These are phyloP conservation scores for Adansonia digitata DNA, from an alignment of 345 rosid genomes.

Conservation along the genomic window DNA sequence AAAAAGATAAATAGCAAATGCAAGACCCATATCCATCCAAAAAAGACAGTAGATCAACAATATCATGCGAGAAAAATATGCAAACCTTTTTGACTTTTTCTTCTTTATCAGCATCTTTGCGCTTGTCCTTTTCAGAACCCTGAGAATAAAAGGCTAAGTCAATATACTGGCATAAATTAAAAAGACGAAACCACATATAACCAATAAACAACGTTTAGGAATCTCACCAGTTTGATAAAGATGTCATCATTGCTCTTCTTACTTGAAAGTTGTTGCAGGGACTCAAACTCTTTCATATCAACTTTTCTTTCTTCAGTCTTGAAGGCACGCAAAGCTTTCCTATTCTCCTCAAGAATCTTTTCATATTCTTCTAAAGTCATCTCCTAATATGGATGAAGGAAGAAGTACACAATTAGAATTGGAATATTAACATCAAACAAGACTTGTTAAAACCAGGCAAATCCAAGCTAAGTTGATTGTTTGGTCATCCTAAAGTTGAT, in stretches of 20 bases:
- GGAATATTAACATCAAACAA: background rate
- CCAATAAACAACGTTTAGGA: background rate
- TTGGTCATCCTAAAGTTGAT: background rate
- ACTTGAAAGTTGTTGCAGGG: slow-evolving; percentile 83
- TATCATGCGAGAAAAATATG: background rate
- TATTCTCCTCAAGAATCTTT: slow-evolving; percentile 78
- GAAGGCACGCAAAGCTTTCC: slow-evolving; percentile 56
- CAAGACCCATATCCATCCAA: background rate
- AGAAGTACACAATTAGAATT: background rate
- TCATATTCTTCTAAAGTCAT: slow-evolving; percentile 97
- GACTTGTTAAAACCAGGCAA: background rate
- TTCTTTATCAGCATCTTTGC: slow-evolving; percentile 90
- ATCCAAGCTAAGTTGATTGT: background rate
- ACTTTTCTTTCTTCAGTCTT: slow-evolving; percentile 82
- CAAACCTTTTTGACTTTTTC: slow-evolving; percentile 84
- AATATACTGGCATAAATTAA: background rate
- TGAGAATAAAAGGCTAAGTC: slow-evolving; percentile 21
- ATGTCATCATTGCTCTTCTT: slow-evolving; percentile 78
- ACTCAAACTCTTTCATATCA: slow-evolving; percentile 57
- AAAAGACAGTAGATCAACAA: background rate
- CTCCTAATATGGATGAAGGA: slow-evolving; percentile 38
- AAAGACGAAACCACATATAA: background rate
- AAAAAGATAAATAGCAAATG: background rate
- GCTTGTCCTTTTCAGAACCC: slow-evolving; percentile 95
- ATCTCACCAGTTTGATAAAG: slow-evolving; percentile 81